phyloP scores from a whole-genome alignment of 2,329 filamentous ascomycete species.

The Aspergillus pseudotamarii region DNA sequence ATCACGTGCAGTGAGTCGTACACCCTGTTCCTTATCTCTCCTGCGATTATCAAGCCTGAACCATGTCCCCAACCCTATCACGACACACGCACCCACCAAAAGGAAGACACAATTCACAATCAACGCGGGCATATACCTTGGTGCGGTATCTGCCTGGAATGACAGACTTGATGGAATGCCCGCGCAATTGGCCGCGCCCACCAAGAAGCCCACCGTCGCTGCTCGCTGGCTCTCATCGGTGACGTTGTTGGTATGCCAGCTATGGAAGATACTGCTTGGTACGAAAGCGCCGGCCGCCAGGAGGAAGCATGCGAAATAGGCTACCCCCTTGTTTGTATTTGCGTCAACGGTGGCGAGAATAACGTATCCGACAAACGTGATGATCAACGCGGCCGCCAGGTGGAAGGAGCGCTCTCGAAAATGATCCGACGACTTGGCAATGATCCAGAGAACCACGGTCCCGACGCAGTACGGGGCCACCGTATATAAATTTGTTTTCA shows the following conservation, averaged over 20 bases:
- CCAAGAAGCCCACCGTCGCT: slow-evolving; percentile 15
- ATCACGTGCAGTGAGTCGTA: slow-evolving; percentile 12
- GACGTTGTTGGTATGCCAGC: slow-evolving; percentile 18
- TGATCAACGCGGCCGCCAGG: slow-evolving; percentile 13
- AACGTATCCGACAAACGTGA: slow-evolving; percentile 19
- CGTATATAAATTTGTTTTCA: too few species aligned
- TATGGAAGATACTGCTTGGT: slow-evolving; percentile 15
- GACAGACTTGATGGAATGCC: slow-evolving; percentile 18
- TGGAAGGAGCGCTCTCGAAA: slow-evolving; percentile 25
- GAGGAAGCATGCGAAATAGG: slow-evolving; percentile 19
- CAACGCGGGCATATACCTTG: slow-evolving; percentile 12
- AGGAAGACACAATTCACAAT: slow-evolving; percentile 17
- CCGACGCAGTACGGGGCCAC: too few species aligned
- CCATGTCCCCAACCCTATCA: slow-evolving; percentile 12
- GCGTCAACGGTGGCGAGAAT: slow-evolving; percentile 17
- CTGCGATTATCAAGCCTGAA: slow-evolving; percentile 14
- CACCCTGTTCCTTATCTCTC: slow-evolving; percentile 10
- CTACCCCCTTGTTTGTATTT: slow-evolving; percentile 8
- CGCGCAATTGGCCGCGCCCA: slow-evolving; percentile 17
- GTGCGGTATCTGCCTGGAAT: slow-evolving; percentile 14
- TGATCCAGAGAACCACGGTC: slow-evolving; percentile 9
- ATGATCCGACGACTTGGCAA: slow-evolving; percentile 17
- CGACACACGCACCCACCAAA: slow-evolving; percentile 7
- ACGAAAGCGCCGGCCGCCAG: slow-evolving; percentile 14
- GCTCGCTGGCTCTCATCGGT: slow-evolving; percentile 12